Conservation (phyloP, 2,329 filamentous ascomycete species). For the Xylariales sp. region DNA sequence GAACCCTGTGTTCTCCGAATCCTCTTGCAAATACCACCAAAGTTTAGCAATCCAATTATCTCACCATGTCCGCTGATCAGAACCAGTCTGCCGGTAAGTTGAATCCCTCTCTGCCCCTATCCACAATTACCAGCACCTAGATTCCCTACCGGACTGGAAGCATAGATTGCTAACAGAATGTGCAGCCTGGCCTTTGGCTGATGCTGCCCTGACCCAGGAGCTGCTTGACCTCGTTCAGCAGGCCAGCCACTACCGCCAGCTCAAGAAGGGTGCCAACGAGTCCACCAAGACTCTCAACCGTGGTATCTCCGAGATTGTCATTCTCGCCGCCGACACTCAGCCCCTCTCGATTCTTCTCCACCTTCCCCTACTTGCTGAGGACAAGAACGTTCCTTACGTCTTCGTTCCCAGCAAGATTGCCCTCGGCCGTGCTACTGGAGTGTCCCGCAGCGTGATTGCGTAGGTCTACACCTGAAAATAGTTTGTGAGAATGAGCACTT, state of each 20-base stretch:
- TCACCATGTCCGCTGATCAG: constrained; percentile 23
- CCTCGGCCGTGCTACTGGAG: constrained; percentile 85
- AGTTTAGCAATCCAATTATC: too few species aligned
- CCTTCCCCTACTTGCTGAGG: constrained; percentile 82
- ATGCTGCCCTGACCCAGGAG: constrained; percentile 71
- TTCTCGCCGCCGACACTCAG: constrained; percentile 83
- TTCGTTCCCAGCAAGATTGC: constrained; percentile 65
- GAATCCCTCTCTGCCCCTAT: too few species aligned
- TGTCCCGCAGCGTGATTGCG: constrained; percentile 81
- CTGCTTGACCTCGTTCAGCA: constrained; percentile 80
- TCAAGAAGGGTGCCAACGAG: constrained; percentile 89
- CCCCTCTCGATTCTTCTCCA: constrained; percentile 87
- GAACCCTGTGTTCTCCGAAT: constrained; percentile 46
- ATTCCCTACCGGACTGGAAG: too few species aligned
- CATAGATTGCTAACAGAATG: too few species aligned
- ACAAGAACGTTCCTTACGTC: constrained; percentile 68
- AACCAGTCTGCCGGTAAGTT: too few species aligned
- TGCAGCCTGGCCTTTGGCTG: constrained; percentile 71
- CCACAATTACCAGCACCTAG: too few species aligned
- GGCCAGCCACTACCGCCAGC: constrained; percentile 63
- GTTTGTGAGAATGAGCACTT: too few species aligned
- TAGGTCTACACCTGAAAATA: too few species aligned
- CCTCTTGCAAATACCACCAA: too few species aligned
- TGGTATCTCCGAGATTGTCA: constrained; percentile 63
- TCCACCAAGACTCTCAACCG: constrained; percentile 78